These are phyloP conservation scores for Trametes punicea DNA, from an alignment of 768 basidiomycete genomes.

Conservation along the genomic window DNA sequence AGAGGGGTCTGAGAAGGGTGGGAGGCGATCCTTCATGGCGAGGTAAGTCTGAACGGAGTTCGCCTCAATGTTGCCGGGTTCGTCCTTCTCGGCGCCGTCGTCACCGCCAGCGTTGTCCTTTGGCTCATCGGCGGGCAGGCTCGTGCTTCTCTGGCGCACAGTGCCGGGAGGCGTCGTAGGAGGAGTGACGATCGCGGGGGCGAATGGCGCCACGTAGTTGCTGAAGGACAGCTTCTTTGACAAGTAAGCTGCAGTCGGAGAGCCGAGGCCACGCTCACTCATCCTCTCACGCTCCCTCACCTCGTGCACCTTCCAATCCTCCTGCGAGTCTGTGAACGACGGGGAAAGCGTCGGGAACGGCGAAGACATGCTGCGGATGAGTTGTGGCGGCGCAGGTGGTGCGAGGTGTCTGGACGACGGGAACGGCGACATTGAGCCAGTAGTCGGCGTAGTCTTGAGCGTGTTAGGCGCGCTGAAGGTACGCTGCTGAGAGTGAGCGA, in stretches of 20 bases:
- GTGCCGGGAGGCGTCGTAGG: constrained; percentile 27
- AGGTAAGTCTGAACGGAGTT: not conserved
- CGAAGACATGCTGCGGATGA: constrained; percentile 13
- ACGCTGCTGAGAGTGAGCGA: constrained; percentile 27
- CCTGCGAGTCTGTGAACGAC: constrained; percentile 1
- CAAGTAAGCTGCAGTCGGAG: constrained; percentile 23
- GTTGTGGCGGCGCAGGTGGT: constrained; percentile 8
- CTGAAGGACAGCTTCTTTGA: constrained; percentile 38
- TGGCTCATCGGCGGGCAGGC: constrained; percentile 16
- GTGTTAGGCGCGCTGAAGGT: constrained; percentile 32
- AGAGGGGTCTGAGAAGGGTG: not conserved
- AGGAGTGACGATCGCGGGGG: constrained; percentile 24
- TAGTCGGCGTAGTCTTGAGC: constrained; percentile 28
- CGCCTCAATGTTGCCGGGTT: not conserved
- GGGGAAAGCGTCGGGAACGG: constrained; percentile 9
- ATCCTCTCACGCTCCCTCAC: constrained; percentile 6
- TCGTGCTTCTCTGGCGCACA: constrained; percentile 15
- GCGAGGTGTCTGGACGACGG: constrained; percentile 9
- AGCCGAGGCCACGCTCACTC: constrained; percentile 1
- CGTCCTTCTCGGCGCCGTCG: constrained; percentile 4
- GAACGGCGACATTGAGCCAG: constrained; percentile 10
- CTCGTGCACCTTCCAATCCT: constrained; percentile 10
- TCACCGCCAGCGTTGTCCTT: constrained; percentile 1
- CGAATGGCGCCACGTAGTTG: constrained; percentile 49
- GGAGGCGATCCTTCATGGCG: not conserved